Evolutionary conservation across 208 protist genomes (phyloP).

Genomic region (Leishmania arabica): DNA sequence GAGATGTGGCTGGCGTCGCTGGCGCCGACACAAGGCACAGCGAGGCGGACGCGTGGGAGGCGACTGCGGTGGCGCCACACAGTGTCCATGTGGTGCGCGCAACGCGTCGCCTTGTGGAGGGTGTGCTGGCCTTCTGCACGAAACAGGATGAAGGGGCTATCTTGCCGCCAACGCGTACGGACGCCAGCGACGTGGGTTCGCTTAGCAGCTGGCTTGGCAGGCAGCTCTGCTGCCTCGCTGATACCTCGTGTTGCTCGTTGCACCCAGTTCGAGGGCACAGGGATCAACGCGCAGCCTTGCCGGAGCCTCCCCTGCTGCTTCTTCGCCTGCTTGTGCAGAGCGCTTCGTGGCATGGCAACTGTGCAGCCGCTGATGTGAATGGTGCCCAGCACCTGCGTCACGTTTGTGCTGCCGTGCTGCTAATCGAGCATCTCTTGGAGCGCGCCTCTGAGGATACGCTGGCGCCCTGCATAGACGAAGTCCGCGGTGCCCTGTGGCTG

Average conservation of each 20-base stretch:
- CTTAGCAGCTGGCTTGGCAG: background rate
- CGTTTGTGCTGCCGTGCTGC: constrained; percentile 6
- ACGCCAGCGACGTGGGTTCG: background rate
- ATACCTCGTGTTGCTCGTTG: background rate
- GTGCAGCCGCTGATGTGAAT: background rate
- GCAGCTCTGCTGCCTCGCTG: background rate
- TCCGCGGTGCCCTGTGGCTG: background rate
- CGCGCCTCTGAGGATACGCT: background rate
- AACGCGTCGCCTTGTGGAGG: background rate
- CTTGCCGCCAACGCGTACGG: background rate
- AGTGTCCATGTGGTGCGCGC: background rate
- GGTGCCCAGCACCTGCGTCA: background rate
- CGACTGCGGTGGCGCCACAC: background rate
- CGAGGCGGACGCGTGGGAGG: background rate
- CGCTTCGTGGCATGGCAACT: background rate
- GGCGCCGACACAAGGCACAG: background rate
- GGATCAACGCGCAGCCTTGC: background rate
- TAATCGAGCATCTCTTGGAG: background rate
- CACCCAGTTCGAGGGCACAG: background rate
- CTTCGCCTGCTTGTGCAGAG: constrained; percentile 10
- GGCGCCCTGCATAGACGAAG: background rate
- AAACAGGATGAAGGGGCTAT: too few species aligned
- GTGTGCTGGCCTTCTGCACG: background rate
- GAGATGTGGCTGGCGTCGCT: background rate
- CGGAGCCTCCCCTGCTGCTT: background rate